These are phyloP conservation scores for Starmerella floricola DNA, from an alignment of 805 yeast species.

Conservation along the genomic window DNA sequence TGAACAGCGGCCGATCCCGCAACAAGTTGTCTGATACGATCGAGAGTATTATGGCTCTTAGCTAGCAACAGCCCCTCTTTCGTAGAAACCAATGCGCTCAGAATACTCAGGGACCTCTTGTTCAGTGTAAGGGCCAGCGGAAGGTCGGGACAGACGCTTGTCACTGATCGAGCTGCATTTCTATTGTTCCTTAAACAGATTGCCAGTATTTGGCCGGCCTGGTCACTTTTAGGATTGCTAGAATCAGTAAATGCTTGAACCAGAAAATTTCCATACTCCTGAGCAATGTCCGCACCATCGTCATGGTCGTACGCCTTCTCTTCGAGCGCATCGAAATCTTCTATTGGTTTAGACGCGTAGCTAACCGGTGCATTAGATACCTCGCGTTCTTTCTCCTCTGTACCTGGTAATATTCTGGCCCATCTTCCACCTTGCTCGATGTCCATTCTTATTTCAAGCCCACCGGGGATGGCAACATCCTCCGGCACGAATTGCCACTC, in stretches of 20 bases:
- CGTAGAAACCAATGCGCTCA: constrained; percentile 18
- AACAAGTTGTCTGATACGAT: constrained; percentile 2
- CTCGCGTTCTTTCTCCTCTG: not conserved
- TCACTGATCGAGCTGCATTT: constrained; percentile 32
- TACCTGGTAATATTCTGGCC: constrained; percentile 43
- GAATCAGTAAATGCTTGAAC: constrained; percentile 8
- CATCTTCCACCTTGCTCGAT: constrained; percentile 58
- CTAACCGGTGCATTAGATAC: not conserved
- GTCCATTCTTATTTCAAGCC: constrained; percentile 63
- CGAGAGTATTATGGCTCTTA: not conserved
- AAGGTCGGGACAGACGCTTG: constrained; percentile 5
- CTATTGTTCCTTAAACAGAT: constrained; percentile 65
- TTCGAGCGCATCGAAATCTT: constrained; percentile 34
- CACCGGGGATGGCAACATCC: constrained; percentile 71
- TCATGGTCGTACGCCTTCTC: constrained; percentile 53
- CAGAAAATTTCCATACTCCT: constrained; percentile 23
- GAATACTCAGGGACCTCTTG: constrained; percentile 11
- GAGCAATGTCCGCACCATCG: constrained; percentile 38
- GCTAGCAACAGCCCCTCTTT: constrained; percentile 8
- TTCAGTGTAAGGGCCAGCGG: not conserved
- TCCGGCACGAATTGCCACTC: constrained; percentile 60
- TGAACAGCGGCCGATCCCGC: not conserved
- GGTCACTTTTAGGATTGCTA: constrained; percentile 31
- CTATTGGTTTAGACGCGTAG: not conserved
- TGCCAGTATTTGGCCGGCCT: constrained; percentile 48